Evolutionary conservation across 768 basidiomycete genomes (phyloP).

Genomic region (Solioccasus polychromus): DNA sequence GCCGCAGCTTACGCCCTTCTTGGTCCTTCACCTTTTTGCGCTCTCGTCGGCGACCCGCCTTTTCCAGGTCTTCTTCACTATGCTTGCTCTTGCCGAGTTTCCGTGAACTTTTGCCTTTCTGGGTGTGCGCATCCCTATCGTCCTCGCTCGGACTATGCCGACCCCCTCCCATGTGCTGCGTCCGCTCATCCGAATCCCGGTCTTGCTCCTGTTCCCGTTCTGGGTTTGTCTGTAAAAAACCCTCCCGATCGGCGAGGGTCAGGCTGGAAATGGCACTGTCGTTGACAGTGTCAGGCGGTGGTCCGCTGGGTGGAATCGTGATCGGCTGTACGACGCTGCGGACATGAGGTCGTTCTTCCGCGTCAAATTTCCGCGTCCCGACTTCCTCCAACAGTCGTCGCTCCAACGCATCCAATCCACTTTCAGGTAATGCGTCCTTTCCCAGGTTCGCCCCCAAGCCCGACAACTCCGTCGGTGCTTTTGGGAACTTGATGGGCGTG

Average conservation of each 20-base stretch:
- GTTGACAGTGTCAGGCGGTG: slow-evolving; percentile 29
- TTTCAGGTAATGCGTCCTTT: slow-evolving; percentile 34
- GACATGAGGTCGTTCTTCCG: slow-evolving; percentile 33
- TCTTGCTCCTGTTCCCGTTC: slow-evolving; percentile 30
- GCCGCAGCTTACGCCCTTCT: slow-evolving; percentile 37
- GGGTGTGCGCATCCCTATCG: slow-evolving; percentile 29
- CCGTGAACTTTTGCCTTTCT: slow-evolving; percentile 26
- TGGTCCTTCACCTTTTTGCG: slow-evolving; percentile 33
- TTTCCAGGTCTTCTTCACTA: slow-evolving; percentile 28
- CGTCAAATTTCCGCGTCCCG: slow-evolving; percentile 54
- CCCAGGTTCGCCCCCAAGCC: slow-evolving; percentile 23
- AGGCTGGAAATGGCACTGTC: slow-evolving; percentile 50
- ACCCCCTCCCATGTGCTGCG: slow-evolving; percentile 27
- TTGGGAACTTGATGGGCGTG: slow-evolving; percentile 33
- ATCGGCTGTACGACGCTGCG: slow-evolving; percentile 39
- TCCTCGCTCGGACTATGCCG: slow-evolving; percentile 29
- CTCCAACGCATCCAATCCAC: slow-evolving; percentile 73
- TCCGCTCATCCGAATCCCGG: slow-evolving; percentile 32
- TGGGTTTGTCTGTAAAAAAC: slow-evolving; percentile 8
- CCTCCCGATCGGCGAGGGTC: slow-evolving; percentile 35
- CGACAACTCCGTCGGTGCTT: slow-evolving; percentile 29
- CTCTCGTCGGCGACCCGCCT: slow-evolving; percentile 21
- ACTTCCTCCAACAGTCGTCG: slow-evolving; percentile 66
- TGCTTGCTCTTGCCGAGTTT: slow-evolving; percentile 24
- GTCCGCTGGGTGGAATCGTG: slow-evolving; percentile 32